Percentiles rank a stretch among this genome's conserved stretches.
These are phyloP conservation scores for Fusarium veterinarium DNA, from an alignment of 2,329 filamentous ascomycete genomes.

Conservation along the genomic window DNA sequence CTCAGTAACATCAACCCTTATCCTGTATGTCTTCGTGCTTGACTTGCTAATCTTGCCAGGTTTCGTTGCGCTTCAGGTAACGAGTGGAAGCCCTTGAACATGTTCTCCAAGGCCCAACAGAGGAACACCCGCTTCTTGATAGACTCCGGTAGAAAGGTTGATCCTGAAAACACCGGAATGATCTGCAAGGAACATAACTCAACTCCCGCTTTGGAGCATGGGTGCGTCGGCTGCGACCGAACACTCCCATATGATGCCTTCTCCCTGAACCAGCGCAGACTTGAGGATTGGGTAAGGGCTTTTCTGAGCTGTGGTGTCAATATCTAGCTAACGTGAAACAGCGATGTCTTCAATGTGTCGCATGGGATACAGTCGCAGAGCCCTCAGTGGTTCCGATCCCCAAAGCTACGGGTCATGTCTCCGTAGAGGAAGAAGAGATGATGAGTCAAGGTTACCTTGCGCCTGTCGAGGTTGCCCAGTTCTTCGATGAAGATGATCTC, in stretches of 20 bases:
- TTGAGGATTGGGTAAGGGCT: slow-evolving; percentile 47
- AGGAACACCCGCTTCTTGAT: slow-evolving; percentile 19
- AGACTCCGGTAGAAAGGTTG: slow-evolving; percentile 4
- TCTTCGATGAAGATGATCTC: slow-evolving; percentile 40
- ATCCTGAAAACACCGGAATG: slow-evolving; percentile 49
- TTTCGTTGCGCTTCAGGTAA: slow-evolving; percentile 51
- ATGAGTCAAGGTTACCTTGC: slow-evolving; percentile 18
- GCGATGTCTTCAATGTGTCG: slow-evolving; percentile 51
- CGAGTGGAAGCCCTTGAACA: slow-evolving; percentile 50
- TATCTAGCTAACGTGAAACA: slow-evolving; percentile 28
- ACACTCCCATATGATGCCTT: slow-evolving; percentile 47
- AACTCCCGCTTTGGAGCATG: slow-evolving; percentile 40
- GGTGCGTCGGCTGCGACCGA: slow-evolving; percentile 48
- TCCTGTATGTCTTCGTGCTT: not conserved
- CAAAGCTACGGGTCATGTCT: slow-evolving; percentile 50
- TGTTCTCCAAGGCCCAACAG: slow-evolving; percentile 50
- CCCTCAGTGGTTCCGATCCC: slow-evolving; percentile 46
- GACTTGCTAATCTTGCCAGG: slow-evolving; percentile 32
- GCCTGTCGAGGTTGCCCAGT: slow-evolving; percentile 36
- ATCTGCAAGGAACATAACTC: slow-evolving; percentile 50
- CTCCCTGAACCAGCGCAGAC: slow-evolving; percentile 43
- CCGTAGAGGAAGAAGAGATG: slow-evolving; percentile 44
- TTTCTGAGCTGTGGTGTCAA: not conserved
- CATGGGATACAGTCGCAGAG: slow-evolving; percentile 52
- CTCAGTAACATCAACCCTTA: slow-evolving; percentile 9